phyloP scores from a whole-genome alignment of 1,284 basidiomycete species.

The Hortiboletus rubellus region DNA sequence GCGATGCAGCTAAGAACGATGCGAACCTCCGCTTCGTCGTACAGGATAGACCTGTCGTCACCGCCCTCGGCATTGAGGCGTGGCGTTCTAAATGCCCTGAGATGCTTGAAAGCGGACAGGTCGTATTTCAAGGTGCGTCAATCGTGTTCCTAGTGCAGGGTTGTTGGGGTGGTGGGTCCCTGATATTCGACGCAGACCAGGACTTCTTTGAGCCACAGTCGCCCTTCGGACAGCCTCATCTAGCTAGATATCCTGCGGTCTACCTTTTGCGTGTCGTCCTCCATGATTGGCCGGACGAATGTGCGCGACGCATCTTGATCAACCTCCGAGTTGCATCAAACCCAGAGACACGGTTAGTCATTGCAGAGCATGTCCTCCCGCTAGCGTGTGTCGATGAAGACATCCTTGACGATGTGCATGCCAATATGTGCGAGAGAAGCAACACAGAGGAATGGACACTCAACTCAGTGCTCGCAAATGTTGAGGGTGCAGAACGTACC shows the following conservation, averaged over 20 bases:
- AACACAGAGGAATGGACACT: conserved; percentile 28
- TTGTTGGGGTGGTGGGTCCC: not conserved
- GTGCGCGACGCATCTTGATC: conserved; percentile 52
- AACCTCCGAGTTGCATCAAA: conserved; percentile 52
- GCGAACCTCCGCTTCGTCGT: conserved; percentile 49
- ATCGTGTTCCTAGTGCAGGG: not conserved
- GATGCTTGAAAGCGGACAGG: conserved; percentile 55
- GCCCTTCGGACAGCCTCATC: conserved; percentile 23
- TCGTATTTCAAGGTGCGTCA: conserved; percentile 54
- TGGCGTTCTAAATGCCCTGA: conserved; percentile 65
- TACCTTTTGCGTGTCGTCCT: conserved; percentile 69
- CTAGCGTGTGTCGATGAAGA: conserved; percentile 58
- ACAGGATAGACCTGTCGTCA: conserved; percentile 68
- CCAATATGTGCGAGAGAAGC: not conserved
- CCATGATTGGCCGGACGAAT: conserved; percentile 73
- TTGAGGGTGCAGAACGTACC: conserved; percentile 47
- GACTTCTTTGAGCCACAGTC: conserved; percentile 73
- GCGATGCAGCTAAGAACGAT: not conserved
- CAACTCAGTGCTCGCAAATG: conserved; percentile 26
- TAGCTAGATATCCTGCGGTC: conserved; percentile 50
- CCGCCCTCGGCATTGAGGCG: conserved; percentile 58
- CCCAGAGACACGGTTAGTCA: conserved; percentile 55
- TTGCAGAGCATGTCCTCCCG: conserved; percentile 69
- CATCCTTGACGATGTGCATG: conserved; percentile 22
- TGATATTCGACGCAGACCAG: conserved; percentile 45